phyloP scores from a whole-genome alignment of 192 early-diverging fungal genomes.

The Gamsiella multidivaricata region DNA sequence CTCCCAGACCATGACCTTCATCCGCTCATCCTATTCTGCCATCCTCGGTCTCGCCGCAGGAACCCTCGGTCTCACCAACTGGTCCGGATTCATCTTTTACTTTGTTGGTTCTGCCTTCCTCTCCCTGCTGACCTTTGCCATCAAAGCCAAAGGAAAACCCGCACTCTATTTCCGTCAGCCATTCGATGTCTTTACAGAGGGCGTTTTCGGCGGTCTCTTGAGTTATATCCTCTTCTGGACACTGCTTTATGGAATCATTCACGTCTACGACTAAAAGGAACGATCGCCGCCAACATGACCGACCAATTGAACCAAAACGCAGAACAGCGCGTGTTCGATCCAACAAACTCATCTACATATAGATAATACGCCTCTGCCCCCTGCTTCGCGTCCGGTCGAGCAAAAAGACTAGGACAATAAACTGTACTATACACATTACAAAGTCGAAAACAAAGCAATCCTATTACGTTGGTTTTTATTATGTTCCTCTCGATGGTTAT shows the following conservation, averaged over 20 bases:
- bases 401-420: neutral
- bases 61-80: constrained; percentile 86
- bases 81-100: constrained; percentile 89
- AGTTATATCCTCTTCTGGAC: constrained; percentile 84
- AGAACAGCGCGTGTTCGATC: neutral
- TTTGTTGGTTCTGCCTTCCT: constrained; percentile 71
- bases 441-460: no score
- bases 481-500: no score
- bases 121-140: constrained; percentile 64
- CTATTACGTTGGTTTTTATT: no score
- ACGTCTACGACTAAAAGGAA: constrained; percentile 80
- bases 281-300: no score
- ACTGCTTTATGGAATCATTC: constrained; percentile 80
- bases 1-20: constrained; percentile 68
- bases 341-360: neutral
- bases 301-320: no score
- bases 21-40: constrained; percentile 75
- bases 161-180: constrained; percentile 66
- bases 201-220: constrained; percentile 67
- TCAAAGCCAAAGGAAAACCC: constrained; percentile 71
- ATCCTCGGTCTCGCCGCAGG: constrained; percentile 88
- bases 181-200: constrained; percentile 67
- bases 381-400: neutral
- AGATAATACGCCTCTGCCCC: constrained; percentile 2
- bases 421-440: constrained; percentile 19